Evolutionary conservation across 768 basidiomycete species (phyloP).

Genomic region (Glaciozyma martinii): DNA sequence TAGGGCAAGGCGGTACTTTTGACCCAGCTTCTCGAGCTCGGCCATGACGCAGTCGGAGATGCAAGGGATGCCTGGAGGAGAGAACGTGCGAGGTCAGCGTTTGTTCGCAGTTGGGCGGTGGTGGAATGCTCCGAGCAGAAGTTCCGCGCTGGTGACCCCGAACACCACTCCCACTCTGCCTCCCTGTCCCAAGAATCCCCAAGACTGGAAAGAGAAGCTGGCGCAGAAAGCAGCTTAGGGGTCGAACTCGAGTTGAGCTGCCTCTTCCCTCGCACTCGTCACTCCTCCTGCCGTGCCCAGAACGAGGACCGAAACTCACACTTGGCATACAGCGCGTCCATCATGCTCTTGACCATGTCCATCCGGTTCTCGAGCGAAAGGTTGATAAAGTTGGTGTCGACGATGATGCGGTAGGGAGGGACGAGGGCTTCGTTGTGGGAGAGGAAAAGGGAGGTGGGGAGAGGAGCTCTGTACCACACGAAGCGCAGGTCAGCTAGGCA

Average conservation of each 20-base stretch:
- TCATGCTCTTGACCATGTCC: conserved; percentile 94
- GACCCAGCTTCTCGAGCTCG: conserved; percentile 93
- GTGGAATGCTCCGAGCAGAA: no score
- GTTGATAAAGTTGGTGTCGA: conserved; percentile 99
- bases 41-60: conserved; percentile 99
- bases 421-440: conserved; percentile 91
- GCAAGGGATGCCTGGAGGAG: conserved; percentile 77
- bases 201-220: no score
- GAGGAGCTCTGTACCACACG: conserved; percentile 53
- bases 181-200: no score
- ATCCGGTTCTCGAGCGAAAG: conserved; percentile 96
- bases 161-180: no score
- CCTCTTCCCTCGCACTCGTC: neutral
- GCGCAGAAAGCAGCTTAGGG: neutral
- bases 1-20: conserved; percentile 85
- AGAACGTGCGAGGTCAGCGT: neutral
- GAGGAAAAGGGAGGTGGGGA: conserved; percentile 86
- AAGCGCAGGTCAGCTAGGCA: conserved; percentile 4
- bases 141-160: no score
- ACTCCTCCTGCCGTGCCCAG: neutral
- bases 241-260: neutral
- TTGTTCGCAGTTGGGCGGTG: neutral
- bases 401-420: conserved; percentile 91
- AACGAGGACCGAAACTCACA: conserved; percentile 48
- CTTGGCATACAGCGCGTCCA: conserved; percentile 98